A percentile compares a stretch with the other conserved stretches of the same genome.
These are phyloP conservation scores for Apostasia ramifera DNA, from an alignment of 106 monocot genomes.

Conservation along the genomic window DNA sequence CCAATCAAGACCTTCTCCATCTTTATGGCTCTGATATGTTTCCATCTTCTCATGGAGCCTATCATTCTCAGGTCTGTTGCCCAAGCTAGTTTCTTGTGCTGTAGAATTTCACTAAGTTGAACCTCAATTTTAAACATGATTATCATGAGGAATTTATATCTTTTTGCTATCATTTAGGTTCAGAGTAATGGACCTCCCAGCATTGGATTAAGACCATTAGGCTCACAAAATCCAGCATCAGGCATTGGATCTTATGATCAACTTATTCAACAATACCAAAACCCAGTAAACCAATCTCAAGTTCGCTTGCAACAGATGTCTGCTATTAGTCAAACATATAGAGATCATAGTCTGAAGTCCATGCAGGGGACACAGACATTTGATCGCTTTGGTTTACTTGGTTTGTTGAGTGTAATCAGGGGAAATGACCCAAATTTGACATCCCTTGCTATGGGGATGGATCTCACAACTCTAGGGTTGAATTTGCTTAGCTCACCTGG, in stretches of 20 bases:
- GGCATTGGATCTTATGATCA: conserved; percentile 60
- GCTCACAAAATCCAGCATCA: conserved; percentile 34
- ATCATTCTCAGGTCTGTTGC: conserved; percentile 37
- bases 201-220: conserved; percentile 61
- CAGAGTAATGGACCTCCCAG: conserved; percentile 47
- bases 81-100: no score
- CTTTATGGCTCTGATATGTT: conserved; percentile 50
- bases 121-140: no score
- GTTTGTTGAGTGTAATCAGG: conserved; percentile 67
- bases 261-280: conserved; percentile 68
- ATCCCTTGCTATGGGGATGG: conserved; percentile 76
- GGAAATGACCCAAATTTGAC: conserved; percentile 53
- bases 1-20: conserved; percentile 44
- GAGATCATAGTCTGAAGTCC: conserved; percentile 58
- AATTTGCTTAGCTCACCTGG: conserved; percentile 56
- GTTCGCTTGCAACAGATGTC: conserved; percentile 55
- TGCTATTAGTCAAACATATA: conserved; percentile 43
- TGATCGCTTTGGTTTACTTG: conserved; percentile 60
- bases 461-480: conserved; percentile 71
- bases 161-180: conserved; percentile 14
- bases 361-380: conserved; percentile 25
- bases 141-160: neutral
- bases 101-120: no score
- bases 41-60: conserved; percentile 38
- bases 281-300: conserved; percentile 46